These are phyloP conservation scores for Tagetes patula DNA, from an alignment of 129 eudicot genomes.

Conservation along the genomic window DNA sequence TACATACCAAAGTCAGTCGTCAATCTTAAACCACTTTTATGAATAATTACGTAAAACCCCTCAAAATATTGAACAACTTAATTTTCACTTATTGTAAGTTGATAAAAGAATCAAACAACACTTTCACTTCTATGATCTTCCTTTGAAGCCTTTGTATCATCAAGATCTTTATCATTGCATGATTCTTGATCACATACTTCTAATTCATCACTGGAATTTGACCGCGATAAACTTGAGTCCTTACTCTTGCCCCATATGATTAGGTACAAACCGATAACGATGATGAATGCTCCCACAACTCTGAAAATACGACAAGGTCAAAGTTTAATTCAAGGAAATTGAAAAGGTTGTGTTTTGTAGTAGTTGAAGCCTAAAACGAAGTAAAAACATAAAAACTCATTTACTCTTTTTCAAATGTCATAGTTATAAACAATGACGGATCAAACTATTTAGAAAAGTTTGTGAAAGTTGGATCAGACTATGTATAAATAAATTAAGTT, in stretches of 20 bases:
- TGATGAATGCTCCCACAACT: slow-evolving; percentile 46
- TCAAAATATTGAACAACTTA: slow-evolving; percentile 9
- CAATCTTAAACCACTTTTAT: slow-evolving; percentile 9
- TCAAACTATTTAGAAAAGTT: too few relatives aligned
- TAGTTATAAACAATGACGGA: too few relatives aligned
- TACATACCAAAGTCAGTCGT: slow-evolving; percentile 13
- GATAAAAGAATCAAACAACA: slow-evolving; percentile 30
- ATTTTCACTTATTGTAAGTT: slow-evolving; percentile 20
- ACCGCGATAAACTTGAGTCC: slow-evolving; percentile 39
- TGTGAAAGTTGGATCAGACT: too few relatives aligned
- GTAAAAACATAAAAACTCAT: too few relatives aligned
- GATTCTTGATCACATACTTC: slow-evolving; percentile 23
- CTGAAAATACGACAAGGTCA: slow-evolving; percentile 23
- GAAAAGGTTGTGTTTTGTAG: not conserved
- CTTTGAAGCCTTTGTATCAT: slow-evolving; percentile 14
- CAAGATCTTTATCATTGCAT: slow-evolving; percentile 6
- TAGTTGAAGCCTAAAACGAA: not conserved
- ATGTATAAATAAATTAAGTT: too few relatives aligned
- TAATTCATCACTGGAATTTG: slow-evolving; percentile 25
- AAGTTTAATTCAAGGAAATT: not conserved
- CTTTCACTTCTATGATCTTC: slow-evolving; percentile 28
- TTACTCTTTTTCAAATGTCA: too few relatives aligned
- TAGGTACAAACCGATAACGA: slow-evolving; percentile 48
- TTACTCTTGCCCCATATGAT: slow-evolving; percentile 63
- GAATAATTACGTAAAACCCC: not conserved